Evolutionary conservation across 192 early-diverging fungal genomes (phyloP), one percentile per base, ranked within the genome.

Genomic region (Paraglomus occultum): DNA sequence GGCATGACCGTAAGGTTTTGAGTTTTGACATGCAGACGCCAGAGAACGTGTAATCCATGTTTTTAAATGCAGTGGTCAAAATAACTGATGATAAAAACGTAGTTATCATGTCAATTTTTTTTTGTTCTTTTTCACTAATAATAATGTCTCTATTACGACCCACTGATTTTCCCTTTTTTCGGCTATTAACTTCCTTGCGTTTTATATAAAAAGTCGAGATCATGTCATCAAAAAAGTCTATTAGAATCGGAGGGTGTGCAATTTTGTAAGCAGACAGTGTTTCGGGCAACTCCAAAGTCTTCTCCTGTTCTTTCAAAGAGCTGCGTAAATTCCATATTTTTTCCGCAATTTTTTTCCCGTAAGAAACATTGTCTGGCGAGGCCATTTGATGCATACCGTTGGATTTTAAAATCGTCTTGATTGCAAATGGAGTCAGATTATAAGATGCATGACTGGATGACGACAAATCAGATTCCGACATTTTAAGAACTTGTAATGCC

Each of bases 271-370:
- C 11, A 55, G 7, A 8, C 18, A 55, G 9, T 6, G 6, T n/a
- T 8, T 14, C 8, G 23, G 53, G 18, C 6, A 6, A 8, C 18
- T 55, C 53, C 23, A 55, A 55, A n/a, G 8, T 55, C 7, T 55
- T 6, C 23, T 10, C 7, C 15, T 55, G 15, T 17, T 55, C n/a
- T 20, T 55, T 55, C 7, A 55, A 7, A 8, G 9, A 6, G 15
- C 23, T n/a, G 23, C 53, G 53, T 55, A 22, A 55, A n/a, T 55
- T 55, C 53, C 53, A 55, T 10, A 6, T n/a, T 55, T 55, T 55
- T 55, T n/a, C 8, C 6, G 18, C n/a, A n/a, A 7, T 55, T 22
- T 17, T 55, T 22, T 6, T 18, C 53, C 23, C 23, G 15, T 55
- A 20, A 55, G 8, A 6, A 14, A 55, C 11, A 10, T 55, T 55